Conservation (phyloP, 73 alveolate genomes). For the Stentor roeselii region DNA sequence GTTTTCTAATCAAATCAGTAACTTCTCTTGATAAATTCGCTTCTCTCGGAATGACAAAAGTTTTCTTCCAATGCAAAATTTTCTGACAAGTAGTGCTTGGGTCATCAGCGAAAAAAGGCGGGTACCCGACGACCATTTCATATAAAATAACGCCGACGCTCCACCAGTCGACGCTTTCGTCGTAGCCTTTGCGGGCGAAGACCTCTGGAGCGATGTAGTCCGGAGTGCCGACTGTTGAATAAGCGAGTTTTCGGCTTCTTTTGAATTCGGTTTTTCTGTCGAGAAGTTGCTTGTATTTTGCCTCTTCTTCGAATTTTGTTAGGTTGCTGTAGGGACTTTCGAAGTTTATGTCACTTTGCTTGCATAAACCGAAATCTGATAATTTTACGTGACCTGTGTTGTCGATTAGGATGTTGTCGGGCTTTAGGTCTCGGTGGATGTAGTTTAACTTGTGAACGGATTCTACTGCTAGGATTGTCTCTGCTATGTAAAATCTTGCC, state of each 20-base stretch:
- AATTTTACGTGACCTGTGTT: constrained; percentile 76
- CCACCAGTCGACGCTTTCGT: constrained; percentile 24
- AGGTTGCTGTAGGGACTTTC: no score
- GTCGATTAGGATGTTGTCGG: no score
- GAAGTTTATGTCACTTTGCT: constrained; percentile 46
- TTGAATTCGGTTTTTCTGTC: constrained; percentile 65
- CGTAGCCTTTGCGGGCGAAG: neutral
- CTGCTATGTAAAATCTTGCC: constrained; percentile 77
- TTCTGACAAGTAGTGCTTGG: constrained; percentile 63
- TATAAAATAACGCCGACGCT: neutral
- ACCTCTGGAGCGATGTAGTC: constrained; percentile 48
- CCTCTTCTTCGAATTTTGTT: neutral
- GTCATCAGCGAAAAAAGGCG: constrained; percentile 20
- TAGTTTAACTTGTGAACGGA: constrained; percentile 78
- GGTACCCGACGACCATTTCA: neutral
- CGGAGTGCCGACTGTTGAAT: constrained; percentile 89
- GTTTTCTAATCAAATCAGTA: constrained; percentile 59
- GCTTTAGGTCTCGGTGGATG: no score
- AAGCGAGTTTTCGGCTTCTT: constrained; percentile 78
- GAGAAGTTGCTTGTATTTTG: no score
- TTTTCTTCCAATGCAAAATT: constrained; percentile 63
- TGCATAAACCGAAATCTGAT: constrained; percentile 54
- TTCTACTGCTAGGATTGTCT: constrained; percentile 79
- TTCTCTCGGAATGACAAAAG: constrained; percentile 77
- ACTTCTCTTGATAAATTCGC: constrained; percentile 66